Evolutionary conservation across 1,284 basidiomycete genomes (phyloP).

Genomic region (Xerocomus amazonicus): DNA sequence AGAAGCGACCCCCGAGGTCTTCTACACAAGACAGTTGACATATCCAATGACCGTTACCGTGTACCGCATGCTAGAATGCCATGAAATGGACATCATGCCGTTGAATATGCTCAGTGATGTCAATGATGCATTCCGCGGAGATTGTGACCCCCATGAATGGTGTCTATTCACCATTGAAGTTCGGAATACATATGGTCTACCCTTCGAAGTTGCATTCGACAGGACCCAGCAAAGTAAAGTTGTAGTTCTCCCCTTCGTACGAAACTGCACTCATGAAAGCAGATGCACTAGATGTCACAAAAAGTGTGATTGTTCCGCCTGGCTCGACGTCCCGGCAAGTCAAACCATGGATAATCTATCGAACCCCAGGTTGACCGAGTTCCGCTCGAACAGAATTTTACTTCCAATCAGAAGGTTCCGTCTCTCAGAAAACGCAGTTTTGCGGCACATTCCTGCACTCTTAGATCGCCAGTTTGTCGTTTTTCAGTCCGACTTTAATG

Average conservation of each 20-base stretch:
- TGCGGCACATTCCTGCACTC: slow-evolving; percentile 75
- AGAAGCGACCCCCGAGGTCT: slow-evolving; percentile 44
- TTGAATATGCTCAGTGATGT: slow-evolving; percentile 43
- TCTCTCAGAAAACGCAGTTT: slow-evolving; percentile 54
- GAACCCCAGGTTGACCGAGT: slow-evolving; percentile 5
- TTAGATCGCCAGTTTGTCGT: slow-evolving; percentile 93
- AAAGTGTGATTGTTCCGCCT: slow-evolving; percentile 69
- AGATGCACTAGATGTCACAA: slow-evolving; percentile 44
- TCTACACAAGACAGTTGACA: slow-evolving; percentile 80
- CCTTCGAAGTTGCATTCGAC: slow-evolving; percentile 83
- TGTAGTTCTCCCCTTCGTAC: neutral
- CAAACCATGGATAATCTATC: slow-evolving; percentile 3
- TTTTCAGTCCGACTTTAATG: slow-evolving; percentile 62
- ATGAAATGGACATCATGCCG: slow-evolving; percentile 74
- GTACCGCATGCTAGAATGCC: slow-evolving; percentile 87
- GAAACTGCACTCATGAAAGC: slow-evolving; percentile 7
- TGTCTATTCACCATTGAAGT: slow-evolving; percentile 87
- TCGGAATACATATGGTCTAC: slow-evolving; percentile 82
- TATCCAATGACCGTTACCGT: slow-evolving; percentile 89
- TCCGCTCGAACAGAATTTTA: slow-evolving; percentile 53
- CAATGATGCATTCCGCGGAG: slow-evolving; percentile 30
- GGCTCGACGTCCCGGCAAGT: slow-evolving; percentile 78
- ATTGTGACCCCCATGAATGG: slow-evolving; percentile 59
- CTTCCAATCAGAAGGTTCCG: slow-evolving; percentile 73
- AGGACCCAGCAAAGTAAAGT: slow-evolving; percentile 57